These are phyloP conservation scores for Clavaria fumosa DNA, from an alignment of 768 basidiomycete species.

Conservation along the genomic window DNA sequence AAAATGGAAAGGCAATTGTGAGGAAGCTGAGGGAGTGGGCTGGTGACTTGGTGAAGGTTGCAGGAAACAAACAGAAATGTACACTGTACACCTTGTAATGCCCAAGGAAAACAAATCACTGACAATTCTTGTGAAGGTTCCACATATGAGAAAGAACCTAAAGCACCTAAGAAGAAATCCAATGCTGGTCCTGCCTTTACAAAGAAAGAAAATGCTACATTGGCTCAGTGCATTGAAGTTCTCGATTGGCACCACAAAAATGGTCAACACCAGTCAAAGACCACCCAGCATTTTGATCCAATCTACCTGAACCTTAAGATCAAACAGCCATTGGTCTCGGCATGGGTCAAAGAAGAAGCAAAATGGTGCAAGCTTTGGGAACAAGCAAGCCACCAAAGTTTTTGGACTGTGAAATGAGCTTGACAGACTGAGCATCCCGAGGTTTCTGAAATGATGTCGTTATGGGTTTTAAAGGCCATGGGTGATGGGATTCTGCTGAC, in stretches of 20 bases:
- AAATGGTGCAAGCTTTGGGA: conserved; percentile 10
- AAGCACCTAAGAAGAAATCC: no score
- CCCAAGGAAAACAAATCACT: conserved; percentile 14
- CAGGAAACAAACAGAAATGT: conserved; percentile 15
- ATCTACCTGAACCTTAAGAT: conserved; percentile 21
- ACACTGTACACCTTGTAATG: no score
- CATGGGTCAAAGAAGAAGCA: conserved; percentile 18
- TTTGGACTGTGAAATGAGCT: conserved; percentile 13
- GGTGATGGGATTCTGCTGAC: conserved; percentile 12
- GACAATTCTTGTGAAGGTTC: conserved; percentile 20
- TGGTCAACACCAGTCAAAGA: conserved; percentile 18
- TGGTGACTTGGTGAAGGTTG: conserved; percentile 6
- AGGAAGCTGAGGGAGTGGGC: conserved; percentile 7
- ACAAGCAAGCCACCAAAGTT: conserved; percentile 6
- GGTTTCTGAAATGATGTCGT: conserved; percentile 20
- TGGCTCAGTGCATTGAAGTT: conserved; percentile 21
- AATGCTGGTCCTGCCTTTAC: no score
- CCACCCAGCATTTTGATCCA: conserved; percentile 17
- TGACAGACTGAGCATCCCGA: conserved; percentile 20
- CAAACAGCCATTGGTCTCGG: conserved; percentile 20
- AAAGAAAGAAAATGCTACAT: conserved; percentile 21
- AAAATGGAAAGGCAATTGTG: conserved; percentile 23
- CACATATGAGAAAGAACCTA: no score
- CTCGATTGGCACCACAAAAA: conserved; percentile 23
- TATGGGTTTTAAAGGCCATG: conserved; percentile 24